Conservation (phyloP, 208 protist genomes). For the Trypanosoma cruzi region DNA sequence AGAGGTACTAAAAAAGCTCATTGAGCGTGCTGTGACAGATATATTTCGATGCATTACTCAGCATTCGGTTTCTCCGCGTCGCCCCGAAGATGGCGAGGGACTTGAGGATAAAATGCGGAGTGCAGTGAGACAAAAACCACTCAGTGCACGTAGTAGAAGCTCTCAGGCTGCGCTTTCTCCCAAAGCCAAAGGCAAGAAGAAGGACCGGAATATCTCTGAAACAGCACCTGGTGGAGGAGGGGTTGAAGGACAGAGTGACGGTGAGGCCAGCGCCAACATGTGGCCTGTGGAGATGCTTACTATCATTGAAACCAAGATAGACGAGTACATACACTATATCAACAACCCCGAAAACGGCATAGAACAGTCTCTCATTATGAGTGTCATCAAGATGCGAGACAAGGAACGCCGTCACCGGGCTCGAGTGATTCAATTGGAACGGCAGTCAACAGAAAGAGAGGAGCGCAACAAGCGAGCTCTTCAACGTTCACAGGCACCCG, state of each 20-base stretch:
- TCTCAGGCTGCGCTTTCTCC: background rate
- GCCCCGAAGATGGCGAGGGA: slow-evolving; percentile 6
- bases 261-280: slow-evolving; percentile 62
- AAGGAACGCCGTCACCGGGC: slow-evolving; percentile 83
- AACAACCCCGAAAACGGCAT: slow-evolving; percentile 61
- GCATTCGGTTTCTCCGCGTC: slow-evolving; percentile 2
- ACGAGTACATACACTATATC: slow-evolving; percentile 88
- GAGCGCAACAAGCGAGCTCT: slow-evolving; percentile 67
- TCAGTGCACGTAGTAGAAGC: background rate
- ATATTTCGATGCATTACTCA: slow-evolving; percentile 59
- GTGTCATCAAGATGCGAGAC: slow-evolving; percentile 83
- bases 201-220: background rate
- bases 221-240: slow-evolving; percentile 3
- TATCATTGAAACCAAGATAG: slow-evolving; percentile 92
- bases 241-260: slow-evolving; percentile 24
- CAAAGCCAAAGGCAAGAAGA: slow-evolving; percentile 19
- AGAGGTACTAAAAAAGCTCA: slow-evolving; percentile 64
- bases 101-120: background rate
- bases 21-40: slow-evolving; percentile 63
- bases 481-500: slow-evolving; percentile 83
- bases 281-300: slow-evolving; percentile 92
- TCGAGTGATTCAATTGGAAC: slow-evolving; percentile 72
- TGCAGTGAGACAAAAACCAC: background rate
- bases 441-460: slow-evolving; percentile 76
- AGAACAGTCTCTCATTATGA: slow-evolving; percentile 65